Conservation (phyloP, 176 grass and related monocot species). For the Oryza brachyantha region DNA sequence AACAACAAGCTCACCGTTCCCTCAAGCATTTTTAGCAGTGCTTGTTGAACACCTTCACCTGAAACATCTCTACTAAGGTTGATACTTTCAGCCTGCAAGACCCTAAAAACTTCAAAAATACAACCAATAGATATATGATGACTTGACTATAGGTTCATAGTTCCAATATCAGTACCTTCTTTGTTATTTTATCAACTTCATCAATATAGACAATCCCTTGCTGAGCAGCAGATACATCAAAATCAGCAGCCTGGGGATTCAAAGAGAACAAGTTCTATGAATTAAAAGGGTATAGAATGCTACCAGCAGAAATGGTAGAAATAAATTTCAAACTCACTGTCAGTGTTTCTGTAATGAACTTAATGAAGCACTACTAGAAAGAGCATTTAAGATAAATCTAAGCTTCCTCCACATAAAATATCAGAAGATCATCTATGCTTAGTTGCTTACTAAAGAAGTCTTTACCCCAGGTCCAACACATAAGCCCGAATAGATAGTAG, state of each 20-base stretch:
- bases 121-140: neutral
- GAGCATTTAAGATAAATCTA: neutral
- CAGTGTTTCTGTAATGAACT: conserved; percentile 1
- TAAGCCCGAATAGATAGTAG: neutral
- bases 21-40: conserved; percentile 78
- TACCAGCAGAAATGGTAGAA: neutral
- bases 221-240: conserved; percentile 67
- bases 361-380: neutral
- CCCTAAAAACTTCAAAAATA: neutral
- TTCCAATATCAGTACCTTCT: conserved; percentile 44
- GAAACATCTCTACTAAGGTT: conserved; percentile 87
- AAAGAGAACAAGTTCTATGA: neutral
- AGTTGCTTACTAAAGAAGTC: neutral
- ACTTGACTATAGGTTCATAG: neutral
- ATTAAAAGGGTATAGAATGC: neutral
- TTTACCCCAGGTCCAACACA: neutral
- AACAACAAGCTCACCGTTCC: conserved; percentile 56
- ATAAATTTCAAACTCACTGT: neutral
- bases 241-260: conserved; percentile 60
- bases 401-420: neutral
- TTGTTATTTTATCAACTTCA: conserved; percentile 87
- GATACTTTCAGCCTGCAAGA: conserved; percentile 66
- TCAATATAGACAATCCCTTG: conserved; percentile 80
- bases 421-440: neutral
- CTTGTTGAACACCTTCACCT: conserved; percentile 84